Evolutionary conservation across 2,329 filamentous ascomycete genomes (phyloP).

Genomic region (Torrubiellomyces zombiae): DNA sequence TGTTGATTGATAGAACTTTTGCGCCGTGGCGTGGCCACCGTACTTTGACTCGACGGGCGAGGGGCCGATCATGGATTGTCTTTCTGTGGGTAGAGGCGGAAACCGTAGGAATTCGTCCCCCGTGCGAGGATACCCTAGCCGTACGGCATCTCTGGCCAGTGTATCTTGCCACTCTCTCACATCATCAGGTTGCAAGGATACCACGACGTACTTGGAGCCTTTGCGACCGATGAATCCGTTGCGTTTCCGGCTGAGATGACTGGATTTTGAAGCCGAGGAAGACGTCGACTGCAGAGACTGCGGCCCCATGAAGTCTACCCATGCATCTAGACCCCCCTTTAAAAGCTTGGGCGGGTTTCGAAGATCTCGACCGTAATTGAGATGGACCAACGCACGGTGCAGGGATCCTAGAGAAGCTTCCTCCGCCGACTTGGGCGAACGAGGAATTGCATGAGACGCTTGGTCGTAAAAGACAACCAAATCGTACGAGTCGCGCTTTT

Average conservation of each 20-base stretch:
- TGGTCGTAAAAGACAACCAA: constrained; percentile 86
- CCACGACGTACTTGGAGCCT: constrained; percentile 31
- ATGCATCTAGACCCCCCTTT: constrained; percentile 68
- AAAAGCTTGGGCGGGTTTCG: constrained; percentile 61
- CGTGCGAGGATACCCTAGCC: constrained; percentile 43
- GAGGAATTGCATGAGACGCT: constrained; percentile 33
- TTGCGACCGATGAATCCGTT: constrained; percentile 16
- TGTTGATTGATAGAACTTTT: constrained; percentile 23
- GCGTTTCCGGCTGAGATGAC: constrained; percentile 7
- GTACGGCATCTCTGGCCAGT: constrained; percentile 47
- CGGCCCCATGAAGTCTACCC: constrained; percentile 66
- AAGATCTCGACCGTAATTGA: constrained; percentile 64
- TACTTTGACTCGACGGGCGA: constrained; percentile 8
- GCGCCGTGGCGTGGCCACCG: constrained; percentile 13
- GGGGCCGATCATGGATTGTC: constrained; percentile 41
- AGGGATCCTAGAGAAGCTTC: constrained; percentile 51
- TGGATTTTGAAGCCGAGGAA: constrained; percentile 11
- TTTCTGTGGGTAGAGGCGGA: constrained; percentile 49
- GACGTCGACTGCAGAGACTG: constrained; percentile 37
- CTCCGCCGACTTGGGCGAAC: constrained; percentile 17
- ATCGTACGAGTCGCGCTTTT: constrained; percentile 58
- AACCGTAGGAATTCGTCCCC: constrained; percentile 77
- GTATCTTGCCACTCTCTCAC: constrained; percentile 66
- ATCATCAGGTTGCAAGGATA: constrained; percentile 65
- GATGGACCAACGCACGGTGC: constrained; percentile 65